Evolutionary conservation across 2,329 filamentous ascomycete genomes (phyloP).

Genomic region (Aureobasidium sp.): DNA sequence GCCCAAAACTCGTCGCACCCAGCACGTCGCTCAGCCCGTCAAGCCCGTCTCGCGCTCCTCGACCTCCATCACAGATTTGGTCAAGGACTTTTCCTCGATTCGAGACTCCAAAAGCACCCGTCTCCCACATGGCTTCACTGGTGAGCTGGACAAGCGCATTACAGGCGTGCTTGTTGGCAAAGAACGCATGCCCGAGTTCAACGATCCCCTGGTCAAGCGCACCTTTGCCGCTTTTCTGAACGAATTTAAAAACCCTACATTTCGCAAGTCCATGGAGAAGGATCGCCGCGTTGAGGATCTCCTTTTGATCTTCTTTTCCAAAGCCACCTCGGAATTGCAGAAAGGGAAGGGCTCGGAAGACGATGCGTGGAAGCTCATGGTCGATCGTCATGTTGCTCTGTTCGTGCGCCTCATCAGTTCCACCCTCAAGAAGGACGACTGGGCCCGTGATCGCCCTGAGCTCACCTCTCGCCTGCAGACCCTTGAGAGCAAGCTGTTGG

Average conservation of each 20-base stretch:
- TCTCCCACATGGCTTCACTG: conserved; percentile 63
- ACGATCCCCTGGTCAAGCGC: conserved; percentile 78
- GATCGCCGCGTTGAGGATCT: conserved; percentile 88
- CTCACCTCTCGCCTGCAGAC: conserved; percentile 68
- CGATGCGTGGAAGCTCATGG: conserved; percentile 82
- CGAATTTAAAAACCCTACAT: conserved; percentile 78
- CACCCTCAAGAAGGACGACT: conserved; percentile 74
- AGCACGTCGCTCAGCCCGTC: conserved; percentile 61
- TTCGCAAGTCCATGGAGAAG: conserved; percentile 87
- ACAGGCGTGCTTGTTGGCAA: conserved; percentile 71
- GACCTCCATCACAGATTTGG: conserved; percentile 67
- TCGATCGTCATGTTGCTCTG: conserved; percentile 87
- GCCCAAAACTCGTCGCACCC: conserved; percentile 78
- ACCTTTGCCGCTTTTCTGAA: conserved; percentile 94
- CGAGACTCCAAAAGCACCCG: conserved; percentile 60
- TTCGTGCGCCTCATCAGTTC: conserved; percentile 81
- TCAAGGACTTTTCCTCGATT: conserved; percentile 73
- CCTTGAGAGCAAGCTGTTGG: conserved; percentile 86
- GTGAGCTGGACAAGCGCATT: conserved; percentile 66
- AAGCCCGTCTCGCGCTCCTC: conserved; percentile 57
- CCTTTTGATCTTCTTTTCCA: conserved; percentile 92
- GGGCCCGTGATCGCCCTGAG: conserved; percentile 76
- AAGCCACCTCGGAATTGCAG: conserved; percentile 82
- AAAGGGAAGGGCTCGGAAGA: conserved; percentile 69
- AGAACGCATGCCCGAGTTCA: conserved; percentile 79